A percentile compares a stretch with the other conserved stretches of the same genome.
Conservation (phyloP, 1,284 basidiomycete genomes). For the Tilletia indica region DNA sequence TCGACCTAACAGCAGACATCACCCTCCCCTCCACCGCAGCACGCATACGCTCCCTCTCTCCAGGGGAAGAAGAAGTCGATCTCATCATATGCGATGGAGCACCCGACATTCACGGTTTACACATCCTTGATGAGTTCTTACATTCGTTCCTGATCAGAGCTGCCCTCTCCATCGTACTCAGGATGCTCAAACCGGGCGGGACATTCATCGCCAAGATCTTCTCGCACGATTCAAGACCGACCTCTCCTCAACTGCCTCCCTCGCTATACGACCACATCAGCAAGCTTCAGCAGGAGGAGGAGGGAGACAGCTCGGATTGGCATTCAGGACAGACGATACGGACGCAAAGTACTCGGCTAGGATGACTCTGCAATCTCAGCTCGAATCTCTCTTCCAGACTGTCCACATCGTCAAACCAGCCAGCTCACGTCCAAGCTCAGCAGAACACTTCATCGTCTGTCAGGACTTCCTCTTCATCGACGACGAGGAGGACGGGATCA, state of each 20-base stretch:
- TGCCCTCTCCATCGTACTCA: slow-evolving; percentile 62
- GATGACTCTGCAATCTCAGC: slow-evolving; percentile 10
- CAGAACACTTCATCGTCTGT: slow-evolving; percentile 64
- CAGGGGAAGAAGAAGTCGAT: slow-evolving; percentile 50
- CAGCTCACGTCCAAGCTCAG: slow-evolving; percentile 42
- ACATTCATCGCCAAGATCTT: slow-evolving; percentile 66
- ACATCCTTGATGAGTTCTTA: slow-evolving; percentile 64
- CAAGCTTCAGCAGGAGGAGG: background rate
- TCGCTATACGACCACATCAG: background rate
- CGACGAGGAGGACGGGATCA: background rate
- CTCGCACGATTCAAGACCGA: slow-evolving; percentile 27
- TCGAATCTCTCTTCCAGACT: slow-evolving; percentile 57
- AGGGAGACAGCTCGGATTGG: background rate
- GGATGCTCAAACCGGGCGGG: slow-evolving; percentile 60
- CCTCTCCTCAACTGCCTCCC: background rate
- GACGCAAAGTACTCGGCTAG: background rate
- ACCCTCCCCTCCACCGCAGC: slow-evolving; percentile 61
- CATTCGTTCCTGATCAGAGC: slow-evolving; percentile 63
- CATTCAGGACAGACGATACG: background rate
- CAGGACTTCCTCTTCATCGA: slow-evolving; percentile 57
- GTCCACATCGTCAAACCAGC: slow-evolving; percentile 57
- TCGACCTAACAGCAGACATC: slow-evolving; percentile 63
- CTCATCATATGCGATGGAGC: slow-evolving; percentile 65
- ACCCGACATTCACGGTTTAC: slow-evolving; percentile 65
- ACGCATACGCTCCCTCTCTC: background rate